Base-by-base conservation (phyloP, 352 stramenopile genomes). In the Globisporangium irregulare region DNA sequence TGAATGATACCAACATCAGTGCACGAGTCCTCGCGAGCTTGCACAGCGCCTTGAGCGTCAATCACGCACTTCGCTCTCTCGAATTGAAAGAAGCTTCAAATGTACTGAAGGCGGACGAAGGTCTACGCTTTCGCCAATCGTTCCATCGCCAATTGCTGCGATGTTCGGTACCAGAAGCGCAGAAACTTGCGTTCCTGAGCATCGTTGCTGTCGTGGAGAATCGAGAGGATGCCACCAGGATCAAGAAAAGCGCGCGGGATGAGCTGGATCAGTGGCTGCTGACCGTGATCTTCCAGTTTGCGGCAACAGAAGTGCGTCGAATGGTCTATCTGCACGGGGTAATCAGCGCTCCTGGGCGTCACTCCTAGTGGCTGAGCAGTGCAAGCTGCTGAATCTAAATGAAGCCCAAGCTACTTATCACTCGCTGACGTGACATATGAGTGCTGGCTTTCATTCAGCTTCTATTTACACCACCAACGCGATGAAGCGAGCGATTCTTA, bases 211-310 rank as follows among this genome's bases (percentile, higher is more conserved):
- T 48, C 25, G 8, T 48, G 41, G 15, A 6, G 15, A 50, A 50
- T 50, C 41, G 41, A 50, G 41, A 50, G 41, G 41, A n/a, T 22
- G 41, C 2, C 41, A 22, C 12, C 56, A 43, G 15, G 15, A 38
- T 4, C 24, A 25, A n/a, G 25, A 38, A 46, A 20, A 56, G 25
- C 32, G 59, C 20, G 0, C 38, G 29, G 3, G 10, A 22, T 0
- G 6, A 41, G 8, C 59, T 65, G 1, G 59, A 65, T 24, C n/a
- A 24, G 41, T 54, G 38, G 22, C 27, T 65, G 25, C 22, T 65
- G 41, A 15, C 41, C 15, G 25, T 29, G 41, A 54, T 65, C 27
- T 38, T 65, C 12, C 34, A 48, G 43, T 65, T 65, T 65, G 59
- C 41, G 20, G 41, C 25, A 25, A 38, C 46, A 6, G 24, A 29